These are phyloP conservation scores for Scedosporium boydii DNA, from an alignment of 2,329 filamentous ascomycete genomes.

Conservation along the genomic window DNA sequence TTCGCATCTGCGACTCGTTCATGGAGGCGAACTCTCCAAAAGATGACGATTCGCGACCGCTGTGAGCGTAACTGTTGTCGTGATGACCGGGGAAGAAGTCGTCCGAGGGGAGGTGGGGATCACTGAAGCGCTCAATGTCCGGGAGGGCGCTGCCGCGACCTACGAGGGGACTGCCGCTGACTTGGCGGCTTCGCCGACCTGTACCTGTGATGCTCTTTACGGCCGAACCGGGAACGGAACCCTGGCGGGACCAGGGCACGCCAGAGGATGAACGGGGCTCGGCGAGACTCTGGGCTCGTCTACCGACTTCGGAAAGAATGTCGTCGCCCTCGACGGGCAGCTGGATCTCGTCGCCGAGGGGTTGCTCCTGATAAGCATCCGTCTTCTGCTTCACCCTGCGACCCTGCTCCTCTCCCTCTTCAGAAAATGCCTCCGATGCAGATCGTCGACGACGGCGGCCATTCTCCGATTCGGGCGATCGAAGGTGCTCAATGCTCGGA, in stretches of 20 bases:
- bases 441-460: constrained; percentile 31
- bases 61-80: constrained; percentile 17
- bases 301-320: constrained; percentile 53
- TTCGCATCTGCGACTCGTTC: constrained; percentile 21
- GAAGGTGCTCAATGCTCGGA: not conserved
- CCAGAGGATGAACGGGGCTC: constrained; percentile 51
- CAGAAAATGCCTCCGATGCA: not conserved
- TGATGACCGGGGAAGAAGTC: constrained; percentile 17
- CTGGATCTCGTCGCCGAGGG: constrained; percentile 17
- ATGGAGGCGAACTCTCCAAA: constrained; percentile 12
- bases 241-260: constrained; percentile 41
- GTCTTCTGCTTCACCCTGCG: constrained; percentile 29
- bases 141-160: constrained; percentile 24
- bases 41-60: not conserved
- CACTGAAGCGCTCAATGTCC: constrained; percentile 38
- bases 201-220: constrained; percentile 27
- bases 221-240: constrained; percentile 38
- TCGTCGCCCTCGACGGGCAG: constrained; percentile 25
- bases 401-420: constrained; percentile 14
- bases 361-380: constrained; percentile 13
- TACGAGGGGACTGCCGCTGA: constrained; percentile 26
- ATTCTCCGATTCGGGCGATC: constrained; percentile 9
- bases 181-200: constrained; percentile 14
- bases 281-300: constrained; percentile 55
- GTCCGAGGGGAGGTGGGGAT: constrained; percentile 25